Evolutionary conservation across 768 basidiomycete species (phyloP), one percentile per base, ranked within the genome.

Genomic region (Phanerodontia chrysosporium): DNA sequence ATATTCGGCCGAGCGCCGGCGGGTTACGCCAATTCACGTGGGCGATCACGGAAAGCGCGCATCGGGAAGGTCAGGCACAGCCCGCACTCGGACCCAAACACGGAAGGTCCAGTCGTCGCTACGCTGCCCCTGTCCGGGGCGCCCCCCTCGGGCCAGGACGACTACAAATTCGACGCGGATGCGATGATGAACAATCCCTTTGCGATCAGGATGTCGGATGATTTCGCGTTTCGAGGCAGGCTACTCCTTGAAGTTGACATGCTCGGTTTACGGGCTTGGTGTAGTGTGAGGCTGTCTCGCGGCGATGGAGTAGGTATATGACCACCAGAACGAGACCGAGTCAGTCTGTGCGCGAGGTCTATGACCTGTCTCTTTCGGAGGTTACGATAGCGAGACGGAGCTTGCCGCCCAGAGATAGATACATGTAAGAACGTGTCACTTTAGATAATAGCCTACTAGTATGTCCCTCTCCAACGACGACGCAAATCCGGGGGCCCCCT

Each of bases 21-120:
- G 35, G 24, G 52, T 13, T 32, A 53, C 52, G 52, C 52, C 18
- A 53, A n/a, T 53, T 53, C 52, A 53, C 52, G 35, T 53, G 52
- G 32, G 35, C n/a, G 22, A 21, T 30, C 28, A 16, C 22, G 21
- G 52, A 39, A n/a, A 12, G 5, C 10, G 18, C 35, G 35, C 28
- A 8, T 24, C 52, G 52, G 52, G 52, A 42, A 53, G 1, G 35
- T 53, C 52, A 53, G 52, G 52, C 35, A 53, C 52, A 24, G 21
- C 25, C 35, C n/a, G 35, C 35, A 39, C 32, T n/a, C 52, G 32
- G n/a, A 36, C 13, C 32, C 51, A 53, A 53, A 53, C 36, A 22
- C 36, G 52, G 52, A 39, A 53, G 35, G 52, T 53, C 21, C 28
- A 35, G 52, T 53, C 24, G 21, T 51, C 9, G 32, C 32, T 13